Conservation (phyloP, 1,284 basidiomycete genomes). For the Microstroma glucosiphilum region DNA sequence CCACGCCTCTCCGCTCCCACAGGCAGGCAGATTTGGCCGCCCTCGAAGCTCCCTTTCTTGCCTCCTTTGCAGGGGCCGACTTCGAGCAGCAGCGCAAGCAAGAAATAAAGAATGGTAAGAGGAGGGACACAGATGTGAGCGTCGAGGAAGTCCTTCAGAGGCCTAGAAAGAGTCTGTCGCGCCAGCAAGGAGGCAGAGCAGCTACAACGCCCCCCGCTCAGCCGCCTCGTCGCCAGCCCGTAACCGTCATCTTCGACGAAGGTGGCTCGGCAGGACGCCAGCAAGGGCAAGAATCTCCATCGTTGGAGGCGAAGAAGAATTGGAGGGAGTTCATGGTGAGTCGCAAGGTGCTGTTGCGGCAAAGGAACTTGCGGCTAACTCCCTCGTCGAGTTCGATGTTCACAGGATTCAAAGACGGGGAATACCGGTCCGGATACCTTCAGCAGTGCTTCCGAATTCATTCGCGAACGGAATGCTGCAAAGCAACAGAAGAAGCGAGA, state of each 20-base stretch:
- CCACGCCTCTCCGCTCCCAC: too few relatives aligned
- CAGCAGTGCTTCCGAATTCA: background rate
- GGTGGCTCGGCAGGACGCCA: background rate
- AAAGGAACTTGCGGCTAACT: too few relatives aligned
- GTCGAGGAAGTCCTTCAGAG: slow-evolving; percentile 7
- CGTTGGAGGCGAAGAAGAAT: background rate
- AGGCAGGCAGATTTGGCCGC: slow-evolving; percentile 1
- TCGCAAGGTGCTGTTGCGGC: background rate
- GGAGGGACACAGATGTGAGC: background rate
- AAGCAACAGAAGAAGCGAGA: slow-evolving; percentile 8
- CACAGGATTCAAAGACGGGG: slow-evolving; percentile 2
- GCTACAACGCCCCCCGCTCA: too few relatives aligned
- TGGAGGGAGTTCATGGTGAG: slow-evolving; percentile 13
- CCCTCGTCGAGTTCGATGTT: background rate
- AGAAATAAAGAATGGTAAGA: too few relatives aligned
- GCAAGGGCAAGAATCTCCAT: background rate
- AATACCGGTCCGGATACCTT: slow-evolving; percentile 4
- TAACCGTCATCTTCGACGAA: slow-evolving; percentile 1
- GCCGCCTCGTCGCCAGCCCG: background rate
- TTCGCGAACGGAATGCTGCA: background rate
- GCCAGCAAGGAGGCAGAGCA: too few relatives aligned
- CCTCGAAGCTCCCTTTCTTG: slow-evolving; percentile 11
- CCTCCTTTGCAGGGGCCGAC: slow-evolving; percentile 2
- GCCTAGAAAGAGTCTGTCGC: too few relatives aligned
- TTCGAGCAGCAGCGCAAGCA: background rate